Percentiles rank a stretch among this genome's conserved stretches.
Evolutionary conservation across 2,329 filamentous ascomycete species (phyloP).

Genomic region (Leptographium procerum): DNA sequence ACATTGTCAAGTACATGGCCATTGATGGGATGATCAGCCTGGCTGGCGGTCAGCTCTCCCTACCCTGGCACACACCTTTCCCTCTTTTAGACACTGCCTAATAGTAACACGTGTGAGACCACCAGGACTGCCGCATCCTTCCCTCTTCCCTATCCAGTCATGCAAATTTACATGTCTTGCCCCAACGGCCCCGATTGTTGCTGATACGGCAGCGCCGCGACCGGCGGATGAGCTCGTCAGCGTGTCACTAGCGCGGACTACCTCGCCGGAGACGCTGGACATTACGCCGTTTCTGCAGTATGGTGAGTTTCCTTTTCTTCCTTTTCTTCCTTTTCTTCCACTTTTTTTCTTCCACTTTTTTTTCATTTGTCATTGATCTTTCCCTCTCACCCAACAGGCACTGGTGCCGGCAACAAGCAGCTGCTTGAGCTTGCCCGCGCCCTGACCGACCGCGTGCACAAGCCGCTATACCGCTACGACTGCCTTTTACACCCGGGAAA

Average conservation of each 20-base stretch:
- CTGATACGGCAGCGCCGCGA: background rate
- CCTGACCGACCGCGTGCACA: conserved; percentile 5
- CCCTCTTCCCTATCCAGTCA: conserved; percentile 16
- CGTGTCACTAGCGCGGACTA: background rate
- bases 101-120: too few relatives aligned
- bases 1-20: conserved; percentile 22
- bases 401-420: conserved; percentile 3
- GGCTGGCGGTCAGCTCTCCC: conserved; percentile 16
- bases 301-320: conserved; percentile 4
- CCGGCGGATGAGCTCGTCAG: background rate
- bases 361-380: too few relatives aligned
- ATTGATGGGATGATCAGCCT: conserved; percentile 23
- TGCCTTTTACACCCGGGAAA: conserved; percentile 19
- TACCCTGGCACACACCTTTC: too few relatives aligned
- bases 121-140: conserved; percentile 19
- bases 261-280: background rate
- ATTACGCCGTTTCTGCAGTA: conserved; percentile 9
- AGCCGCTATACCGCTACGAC: conserved; percentile 11
- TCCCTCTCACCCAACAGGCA: too few relatives aligned
- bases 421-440: background rate
- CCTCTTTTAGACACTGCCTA: background rate
- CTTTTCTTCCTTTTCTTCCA: too few relatives aligned
- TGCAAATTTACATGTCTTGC: background rate
- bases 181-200: background rate
- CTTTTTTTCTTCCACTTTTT: too few relatives aligned